Evolutionary conservation across 495 filamentous ascomycete species (phyloP).

Genomic region (Jackrogersella minutella): DNA sequence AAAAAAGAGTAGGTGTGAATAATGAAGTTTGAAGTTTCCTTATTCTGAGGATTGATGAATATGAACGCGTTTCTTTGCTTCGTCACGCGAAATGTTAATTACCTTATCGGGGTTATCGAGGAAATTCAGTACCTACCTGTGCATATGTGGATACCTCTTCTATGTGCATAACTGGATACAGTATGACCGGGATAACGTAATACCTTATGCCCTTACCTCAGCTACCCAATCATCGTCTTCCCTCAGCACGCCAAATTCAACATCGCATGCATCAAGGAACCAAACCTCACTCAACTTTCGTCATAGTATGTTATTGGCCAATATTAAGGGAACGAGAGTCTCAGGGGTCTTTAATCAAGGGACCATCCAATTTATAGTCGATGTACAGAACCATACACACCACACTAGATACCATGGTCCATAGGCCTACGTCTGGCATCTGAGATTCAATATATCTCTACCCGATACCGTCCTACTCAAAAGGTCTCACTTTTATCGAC

Average conservation of each 20-base stretch:
- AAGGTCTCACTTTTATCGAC: constrained; percentile 22
- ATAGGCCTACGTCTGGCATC: too few species aligned
- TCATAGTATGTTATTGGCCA: neutral
- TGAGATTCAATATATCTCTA: constrained; percentile 4
- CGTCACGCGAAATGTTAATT: constrained; percentile 37
- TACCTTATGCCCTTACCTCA: too few species aligned
- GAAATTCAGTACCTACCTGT: too few species aligned
- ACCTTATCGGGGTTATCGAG: neutral
- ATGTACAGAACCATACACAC: too few species aligned
- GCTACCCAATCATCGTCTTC: neutral
- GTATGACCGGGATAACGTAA: neutral
- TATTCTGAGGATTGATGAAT: constrained; percentile 8
- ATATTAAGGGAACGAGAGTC: neutral
- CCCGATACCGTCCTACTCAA: neutral
- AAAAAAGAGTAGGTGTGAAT: neutral
- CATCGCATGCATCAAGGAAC: neutral
- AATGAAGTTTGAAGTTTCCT: constrained; percentile 15
- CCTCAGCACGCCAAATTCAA: neutral
- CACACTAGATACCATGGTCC: too few species aligned
- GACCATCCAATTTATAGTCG: too few species aligned
- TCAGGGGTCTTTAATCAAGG: neutral
- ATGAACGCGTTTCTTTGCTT: constrained; percentile 29
- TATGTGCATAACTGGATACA: neutral
- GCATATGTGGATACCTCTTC: too few species aligned
- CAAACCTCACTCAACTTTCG: neutral